These are phyloP conservation scores for Aspergillus coremiiformis DNA, from an alignment of 495 filamentous ascomycete genomes.

Conservation along the genomic window DNA sequence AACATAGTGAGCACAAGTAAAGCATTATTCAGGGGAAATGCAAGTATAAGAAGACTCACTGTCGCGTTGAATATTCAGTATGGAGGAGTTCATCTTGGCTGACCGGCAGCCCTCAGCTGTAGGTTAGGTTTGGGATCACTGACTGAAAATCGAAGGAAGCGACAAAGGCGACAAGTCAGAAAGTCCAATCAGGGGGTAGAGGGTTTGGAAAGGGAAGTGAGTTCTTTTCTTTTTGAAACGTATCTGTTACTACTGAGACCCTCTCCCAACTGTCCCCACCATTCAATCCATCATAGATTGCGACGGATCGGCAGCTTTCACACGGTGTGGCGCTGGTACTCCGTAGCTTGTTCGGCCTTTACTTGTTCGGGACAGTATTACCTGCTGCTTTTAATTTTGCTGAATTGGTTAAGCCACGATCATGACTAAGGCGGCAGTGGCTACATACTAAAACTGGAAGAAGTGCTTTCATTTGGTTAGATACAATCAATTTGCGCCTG, in stretches of 20 bases:
- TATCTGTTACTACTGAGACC: slow-evolving; percentile 9
- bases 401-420: not conserved
- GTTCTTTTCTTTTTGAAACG: slow-evolving; percentile 22
- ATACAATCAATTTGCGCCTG: not conserved
- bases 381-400: not conserved
- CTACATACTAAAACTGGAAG: not conserved
- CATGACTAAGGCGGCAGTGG: not conserved
- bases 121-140: slow-evolving; percentile 7
- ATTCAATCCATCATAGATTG: not conserved
- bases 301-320: slow-evolving; percentile 5
- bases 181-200: slow-evolving; percentile 3
- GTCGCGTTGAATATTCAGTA: slow-evolving; percentile 46
- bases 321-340: slow-evolving; percentile 1
- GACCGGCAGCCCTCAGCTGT: slow-evolving; percentile 29
- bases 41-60: slow-evolving; percentile 27
- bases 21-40: not conserved
- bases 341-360: not conserved
- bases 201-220: not conserved
- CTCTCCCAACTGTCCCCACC: slow-evolving; percentile 9
- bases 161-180: not conserved
- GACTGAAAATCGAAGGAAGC: not conserved
- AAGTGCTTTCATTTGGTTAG: not conserved
- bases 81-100: slow-evolving; percentile 43
- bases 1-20: not conserved
- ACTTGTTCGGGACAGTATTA: not conserved